Percentiles rank a stretch among this genome's conserved stretches.
These are phyloP conservation scores for Papiliotrema nemorosa DNA, from an alignment of 1,284 basidiomycete genomes.

Conservation along the genomic window DNA sequence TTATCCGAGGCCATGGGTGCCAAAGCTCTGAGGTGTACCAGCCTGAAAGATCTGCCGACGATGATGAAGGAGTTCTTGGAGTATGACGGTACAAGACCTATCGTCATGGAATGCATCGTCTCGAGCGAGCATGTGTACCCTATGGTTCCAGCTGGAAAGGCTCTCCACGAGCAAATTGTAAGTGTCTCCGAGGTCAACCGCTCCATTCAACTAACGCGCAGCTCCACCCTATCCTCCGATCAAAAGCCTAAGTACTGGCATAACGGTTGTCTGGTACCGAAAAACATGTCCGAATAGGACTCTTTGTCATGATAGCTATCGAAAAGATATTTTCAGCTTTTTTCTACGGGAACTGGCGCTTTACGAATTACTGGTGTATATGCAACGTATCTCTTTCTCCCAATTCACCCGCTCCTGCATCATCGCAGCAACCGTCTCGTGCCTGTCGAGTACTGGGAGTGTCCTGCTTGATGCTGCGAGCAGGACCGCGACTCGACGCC, in stretches of 20 bases:
- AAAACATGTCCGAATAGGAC: neutral
- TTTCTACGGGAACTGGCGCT: too few species aligned
- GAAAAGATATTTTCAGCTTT: too few species aligned
- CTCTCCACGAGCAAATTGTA: slow-evolving; percentile 77
- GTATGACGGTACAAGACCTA: slow-evolving; percentile 73
- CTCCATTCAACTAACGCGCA: neutral
- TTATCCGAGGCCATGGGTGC: slow-evolving; percentile 87
- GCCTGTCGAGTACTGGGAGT: too few species aligned
- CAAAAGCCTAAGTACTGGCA: slow-evolving; percentile 5
- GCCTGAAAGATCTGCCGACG: slow-evolving; percentile 70
- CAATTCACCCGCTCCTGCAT: too few species aligned
- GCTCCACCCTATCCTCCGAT: slow-evolving; percentile 8
- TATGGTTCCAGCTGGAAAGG: slow-evolving; percentile 80
- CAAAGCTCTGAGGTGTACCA: slow-evolving; percentile 77
- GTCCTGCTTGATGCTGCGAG: too few species aligned
- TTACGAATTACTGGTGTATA: too few species aligned
- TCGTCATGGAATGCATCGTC: slow-evolving; percentile 87
- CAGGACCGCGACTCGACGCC: too few species aligned
- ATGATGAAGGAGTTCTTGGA: slow-evolving; percentile 99
- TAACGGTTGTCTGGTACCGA: neutral
- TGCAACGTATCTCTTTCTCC: too few species aligned
- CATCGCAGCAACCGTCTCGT: too few species aligned
- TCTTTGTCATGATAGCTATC: slow-evolving; percentile 2
- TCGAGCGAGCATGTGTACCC: slow-evolving; percentile 89
- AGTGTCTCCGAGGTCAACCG: slow-evolving; percentile 13